phyloP scores from a whole-genome alignment of 192 early-diverging fungal species.

The Globomyces pollinis-pini region DNA sequence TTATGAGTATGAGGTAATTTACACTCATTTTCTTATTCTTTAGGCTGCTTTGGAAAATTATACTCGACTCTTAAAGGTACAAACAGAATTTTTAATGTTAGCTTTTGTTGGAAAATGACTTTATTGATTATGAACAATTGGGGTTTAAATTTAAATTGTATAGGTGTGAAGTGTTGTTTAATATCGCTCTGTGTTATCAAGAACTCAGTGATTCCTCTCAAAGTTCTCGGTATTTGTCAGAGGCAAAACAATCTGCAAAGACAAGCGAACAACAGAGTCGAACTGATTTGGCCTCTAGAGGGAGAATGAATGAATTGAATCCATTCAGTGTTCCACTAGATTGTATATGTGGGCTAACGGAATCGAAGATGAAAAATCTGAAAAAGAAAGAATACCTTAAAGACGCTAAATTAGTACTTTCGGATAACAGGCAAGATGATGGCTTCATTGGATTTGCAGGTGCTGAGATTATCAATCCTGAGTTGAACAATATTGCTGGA shows the following conservation, averaged over 20 bases:
- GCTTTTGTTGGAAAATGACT: slow-evolving; percentile 54
- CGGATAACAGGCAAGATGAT: neutral
- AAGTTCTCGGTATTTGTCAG: neutral
- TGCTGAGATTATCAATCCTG: neutral
- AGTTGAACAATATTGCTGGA: neutral
- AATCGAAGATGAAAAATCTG: neutral
- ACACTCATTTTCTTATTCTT: too few relatives aligned
- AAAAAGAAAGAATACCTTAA: slow-evolving; percentile 3
- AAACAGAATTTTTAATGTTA: too few relatives aligned
- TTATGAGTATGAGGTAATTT: slow-evolving; percentile 44
- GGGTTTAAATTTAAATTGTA: slow-evolving; percentile 87
- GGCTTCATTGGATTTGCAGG: neutral
- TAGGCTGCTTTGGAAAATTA: too few relatives aligned
- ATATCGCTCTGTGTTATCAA: slow-evolving; percentile 70
- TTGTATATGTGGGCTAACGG: neutral
- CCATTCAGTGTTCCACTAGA: slow-evolving; percentile 1
- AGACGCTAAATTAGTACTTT: neutral
- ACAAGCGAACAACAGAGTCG: neutral
- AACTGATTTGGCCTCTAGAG: neutral
- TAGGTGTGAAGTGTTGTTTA: slow-evolving; percentile 83
- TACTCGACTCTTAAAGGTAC: too few relatives aligned
- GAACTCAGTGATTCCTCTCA: neutral
- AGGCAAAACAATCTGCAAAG: neutral
- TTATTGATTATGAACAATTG: slow-evolving; percentile 93
- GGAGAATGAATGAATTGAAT: neutral